phyloP scores from a whole-genome alignment of 805 yeast genomes.

The Saccharomyces kudriavzevii region DNA sequence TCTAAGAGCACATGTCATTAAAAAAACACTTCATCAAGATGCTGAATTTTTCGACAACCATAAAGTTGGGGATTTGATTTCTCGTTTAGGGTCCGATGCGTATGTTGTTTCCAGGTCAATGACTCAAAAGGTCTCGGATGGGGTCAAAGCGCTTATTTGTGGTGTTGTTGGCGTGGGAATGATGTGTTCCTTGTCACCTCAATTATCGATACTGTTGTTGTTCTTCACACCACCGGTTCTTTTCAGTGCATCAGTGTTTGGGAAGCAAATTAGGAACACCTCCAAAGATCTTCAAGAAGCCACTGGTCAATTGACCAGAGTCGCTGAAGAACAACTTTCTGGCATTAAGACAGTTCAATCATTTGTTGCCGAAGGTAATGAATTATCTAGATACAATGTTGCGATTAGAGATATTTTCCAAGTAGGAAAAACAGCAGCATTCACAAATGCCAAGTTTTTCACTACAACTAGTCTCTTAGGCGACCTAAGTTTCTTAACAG shows the following conservation, averaged over 20 bases:
- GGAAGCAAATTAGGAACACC: constrained; percentile 66
- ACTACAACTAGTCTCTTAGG: constrained; percentile 78
- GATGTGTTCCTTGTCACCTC: constrained; percentile 82
- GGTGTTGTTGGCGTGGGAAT: constrained; percentile 81
- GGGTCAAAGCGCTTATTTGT: constrained; percentile 70
- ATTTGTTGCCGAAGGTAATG: constrained; percentile 80
- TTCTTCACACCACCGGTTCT: constrained; percentile 75
- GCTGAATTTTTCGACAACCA: constrained; percentile 91
- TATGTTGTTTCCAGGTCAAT: constrained; percentile 81
- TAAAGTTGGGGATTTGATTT: constrained; percentile 87
- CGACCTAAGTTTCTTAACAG: constrained; percentile 67
- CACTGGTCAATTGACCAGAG: constrained; percentile 78
- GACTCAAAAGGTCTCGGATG: constrained; percentile 88
- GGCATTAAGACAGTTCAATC: constrained; percentile 86
- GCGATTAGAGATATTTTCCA: constrained; percentile 60
- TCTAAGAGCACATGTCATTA: constrained; percentile 67
- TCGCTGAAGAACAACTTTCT: constrained; percentile 84
- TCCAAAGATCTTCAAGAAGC: constrained; percentile 78
- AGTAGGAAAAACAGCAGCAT: constrained; percentile 74
- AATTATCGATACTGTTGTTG: constrained; percentile 72
- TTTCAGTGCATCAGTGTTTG: constrained; percentile 71
- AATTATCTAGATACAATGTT: constrained; percentile 63
- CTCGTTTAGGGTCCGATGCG: constrained; percentile 83
- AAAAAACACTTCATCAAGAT: constrained; percentile 75
- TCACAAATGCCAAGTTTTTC: constrained; percentile 66